Conservation (phyloP, 2,329 filamentous ascomycete genomes). For the Phaeomoniella chlamydospora region DNA sequence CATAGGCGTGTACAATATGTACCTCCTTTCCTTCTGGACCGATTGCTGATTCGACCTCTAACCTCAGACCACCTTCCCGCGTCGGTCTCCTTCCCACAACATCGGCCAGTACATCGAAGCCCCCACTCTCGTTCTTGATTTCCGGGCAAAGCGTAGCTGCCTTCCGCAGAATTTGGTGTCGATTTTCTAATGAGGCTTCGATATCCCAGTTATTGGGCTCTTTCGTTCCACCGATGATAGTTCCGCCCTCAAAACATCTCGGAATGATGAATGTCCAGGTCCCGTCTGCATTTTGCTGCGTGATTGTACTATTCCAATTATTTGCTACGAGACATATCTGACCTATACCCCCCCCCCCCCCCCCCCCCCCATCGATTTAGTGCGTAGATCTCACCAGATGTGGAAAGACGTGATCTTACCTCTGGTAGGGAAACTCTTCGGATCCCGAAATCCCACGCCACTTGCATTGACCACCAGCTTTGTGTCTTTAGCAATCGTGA, state of each 20-base stretch:
- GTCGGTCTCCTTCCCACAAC: slow-evolving; percentile 30
- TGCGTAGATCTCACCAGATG: no score
- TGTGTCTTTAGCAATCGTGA: slow-evolving; percentile 16
- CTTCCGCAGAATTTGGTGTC: slow-evolving; percentile 31
- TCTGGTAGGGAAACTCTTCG: no score
- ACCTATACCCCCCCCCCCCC: slow-evolving; percentile 28
- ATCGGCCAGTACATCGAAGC: slow-evolving; percentile 29
- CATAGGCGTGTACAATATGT: slow-evolving; percentile 45
- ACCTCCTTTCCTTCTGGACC: slow-evolving; percentile 11
- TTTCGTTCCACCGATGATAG: slow-evolving; percentile 53
- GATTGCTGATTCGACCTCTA: slow-evolving; percentile 35
- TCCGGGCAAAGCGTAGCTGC: slow-evolving; percentile 26
- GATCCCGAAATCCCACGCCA: no score
- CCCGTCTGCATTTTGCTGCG: slow-evolving; percentile 47
- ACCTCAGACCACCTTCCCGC: slow-evolving; percentile 31
- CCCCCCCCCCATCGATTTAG: no score
- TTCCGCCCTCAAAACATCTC: slow-evolving; percentile 46
- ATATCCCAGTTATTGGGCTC: slow-evolving; percentile 42
- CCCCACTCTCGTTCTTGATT: slow-evolving; percentile 15
- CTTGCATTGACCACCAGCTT: no score
- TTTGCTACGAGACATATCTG: slow-evolving; percentile 34
- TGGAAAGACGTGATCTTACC: no score
- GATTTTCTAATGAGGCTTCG: slow-evolving; percentile 30
- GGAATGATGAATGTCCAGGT: slow-evolving; percentile 50
- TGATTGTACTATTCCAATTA: slow-evolving; percentile 32